Base-by-base conservation (phyloP, 352 stramenopile genomes). In the Globisporangium emineosum region DNA sequence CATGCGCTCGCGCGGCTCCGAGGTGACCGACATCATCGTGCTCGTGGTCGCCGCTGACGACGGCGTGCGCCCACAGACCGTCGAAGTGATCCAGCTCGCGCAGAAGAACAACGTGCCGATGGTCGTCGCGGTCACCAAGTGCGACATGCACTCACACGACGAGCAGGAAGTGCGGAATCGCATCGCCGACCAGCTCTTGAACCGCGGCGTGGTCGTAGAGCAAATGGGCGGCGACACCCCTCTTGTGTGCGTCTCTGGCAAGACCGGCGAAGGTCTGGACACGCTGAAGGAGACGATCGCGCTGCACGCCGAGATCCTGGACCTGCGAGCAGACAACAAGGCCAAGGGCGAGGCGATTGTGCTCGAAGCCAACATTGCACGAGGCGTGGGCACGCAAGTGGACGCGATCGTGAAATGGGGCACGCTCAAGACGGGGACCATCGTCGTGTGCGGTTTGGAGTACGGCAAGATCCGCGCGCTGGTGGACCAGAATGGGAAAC, bases 31-130 rank as follows among this genome's bases (percentile, higher is more conserved):
- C 63, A 93, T 99, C 13, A 91, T 99, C 7, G 81, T 98, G 62
- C 75, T 99, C 2, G 97, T 99, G 29, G 91, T 99, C 27, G 97
- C 98, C 0, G 98, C 97, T 12, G 98, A 99, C 71, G 98, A 99
- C 76, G 97, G 97, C 55, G 82, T 99, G 64, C 98, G 97, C 59
- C 91, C 98, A 51, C 98, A 99, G 78, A 99, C 98, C 10, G 71
- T 91, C 17, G 98, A 99, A 66, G 83, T 91, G n/a, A 77, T 99
- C 67, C 79, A 89, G 43, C 94, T 98, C 49, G 97, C 97, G 43
- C 76, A 96, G 27, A 94, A 98, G 59, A 96, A 97, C 62, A 91
- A 96, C 27, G 93, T 99, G 40, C 97, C 97, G 30, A 75, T 99
- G 13, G 84, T 99, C 47, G 90, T 99, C 25, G 97, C 97, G 3